Base-by-base conservation (phyloP, 352 stramenopile genomes). In the Thraustotheca clavata region DNA sequence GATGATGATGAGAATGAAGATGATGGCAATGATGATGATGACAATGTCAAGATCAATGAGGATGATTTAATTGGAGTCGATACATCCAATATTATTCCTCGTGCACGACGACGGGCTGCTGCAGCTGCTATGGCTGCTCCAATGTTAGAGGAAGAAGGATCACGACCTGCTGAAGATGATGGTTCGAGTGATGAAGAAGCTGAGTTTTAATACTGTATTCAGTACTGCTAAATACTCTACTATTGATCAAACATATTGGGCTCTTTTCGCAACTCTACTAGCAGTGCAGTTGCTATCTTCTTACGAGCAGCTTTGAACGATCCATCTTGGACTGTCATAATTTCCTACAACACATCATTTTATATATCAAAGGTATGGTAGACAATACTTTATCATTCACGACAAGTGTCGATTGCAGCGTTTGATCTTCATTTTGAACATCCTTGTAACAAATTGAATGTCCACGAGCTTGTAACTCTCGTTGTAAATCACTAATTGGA, bases 31-130 rank as follows among this genome's bases (percentile, higher is more conserved):
- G 79, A 83, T 49, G 88, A 81, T 52, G 84, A 91, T 41, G 67
- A 74, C 1, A 76, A 91, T 48, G 72, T 94, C 47, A 94, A 89
- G 71, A 74, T 94, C 60, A 94, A 88, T 62, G 77, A 91, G 40
- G 84, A 94, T 75, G 84, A 94, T 61, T 84, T 91, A 9, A 74
- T 91, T 31, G 84, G 79, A 14, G 73, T 94, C 39, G 84, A 94
- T 70, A 87, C 84, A 69, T 78, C 79, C 57, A 91, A 91, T 70
- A 94, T 94, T 66, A 94, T 94, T 66, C 84, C 84, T 20, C 82
- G 84, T 35, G 73, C 84, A 9, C 73, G 74, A 36, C 84, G 84
- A 60, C 82, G 84, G 38, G 84, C 82, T 0, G 84, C 84, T 0
- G 79, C 83, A 24, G 84, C 82, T 16, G 80, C 84, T 31, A 82